Conservation (phyloP, 2,329 filamentous ascomycete species). For the Phyllosticta citribraziliensis region DNA sequence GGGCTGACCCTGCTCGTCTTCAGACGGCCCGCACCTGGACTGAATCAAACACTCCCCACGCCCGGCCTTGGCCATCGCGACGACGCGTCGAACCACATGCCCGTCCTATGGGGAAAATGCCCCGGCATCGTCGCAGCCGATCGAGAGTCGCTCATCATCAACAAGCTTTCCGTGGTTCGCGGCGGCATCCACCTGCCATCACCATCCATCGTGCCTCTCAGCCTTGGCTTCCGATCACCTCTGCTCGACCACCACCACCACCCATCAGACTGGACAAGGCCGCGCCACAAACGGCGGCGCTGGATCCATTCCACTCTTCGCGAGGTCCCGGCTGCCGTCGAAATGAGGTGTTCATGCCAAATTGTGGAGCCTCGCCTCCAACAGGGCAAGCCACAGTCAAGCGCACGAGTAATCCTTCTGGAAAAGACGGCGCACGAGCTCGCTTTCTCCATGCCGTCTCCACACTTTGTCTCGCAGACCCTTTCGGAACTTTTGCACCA, state of each 20-base stretch:
- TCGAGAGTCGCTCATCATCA: no score
- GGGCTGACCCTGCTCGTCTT: conserved; percentile 6
- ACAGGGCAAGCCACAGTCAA: conserved; percentile 7
- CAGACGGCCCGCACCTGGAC: conserved; percentile 17
- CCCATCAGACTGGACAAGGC: no score
- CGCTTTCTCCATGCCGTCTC: not conserved
- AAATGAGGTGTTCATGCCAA: conserved; percentile 11
- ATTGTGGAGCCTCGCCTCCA: conserved; percentile 10
- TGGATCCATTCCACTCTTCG: conserved; percentile 5
- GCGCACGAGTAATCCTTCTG: conserved; percentile 1
- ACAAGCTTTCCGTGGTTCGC: not conserved
- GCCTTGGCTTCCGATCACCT: no score
- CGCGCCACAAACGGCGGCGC: conserved; percentile 10
- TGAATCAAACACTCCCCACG: conserved; percentile 13
- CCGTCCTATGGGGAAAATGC: not conserved
- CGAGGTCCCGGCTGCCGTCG: conserved; percentile 5
- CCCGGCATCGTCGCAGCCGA: not conserved
- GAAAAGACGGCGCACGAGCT: not conserved
- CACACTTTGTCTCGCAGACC: conserved; percentile 8
- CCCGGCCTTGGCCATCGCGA: not conserved
- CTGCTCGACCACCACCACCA: no score
- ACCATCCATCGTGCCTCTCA: no score
- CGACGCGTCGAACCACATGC: not conserved
- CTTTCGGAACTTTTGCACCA: conserved; percentile 1
- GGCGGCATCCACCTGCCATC: not conserved